phyloP scores from a whole-genome alignment of 768 basidiomycete genomes.

The Psilocybe cyanescens region DNA sequence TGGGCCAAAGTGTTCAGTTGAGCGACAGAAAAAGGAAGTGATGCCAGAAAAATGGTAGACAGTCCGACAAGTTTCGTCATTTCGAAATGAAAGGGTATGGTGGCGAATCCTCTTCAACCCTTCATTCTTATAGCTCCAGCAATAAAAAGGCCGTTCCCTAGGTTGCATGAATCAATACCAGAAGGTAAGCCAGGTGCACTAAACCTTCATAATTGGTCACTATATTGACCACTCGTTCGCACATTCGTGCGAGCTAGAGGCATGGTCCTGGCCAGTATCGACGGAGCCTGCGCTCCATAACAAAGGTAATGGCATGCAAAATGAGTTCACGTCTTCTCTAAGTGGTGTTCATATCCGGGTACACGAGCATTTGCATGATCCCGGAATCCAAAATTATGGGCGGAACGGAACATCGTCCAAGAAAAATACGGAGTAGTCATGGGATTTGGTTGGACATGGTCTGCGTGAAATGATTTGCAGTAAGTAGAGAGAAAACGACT shows the following conservation, averaged over 20 bases:
- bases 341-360: neutral
- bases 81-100: neutral
- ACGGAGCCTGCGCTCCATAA: neutral
- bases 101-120: neutral
- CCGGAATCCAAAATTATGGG: neutral
- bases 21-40: slow-evolving; percentile 3
- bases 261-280: neutral
- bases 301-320: neutral
- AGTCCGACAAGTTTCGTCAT: slow-evolving; percentile 1
- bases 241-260: slow-evolving; percentile 5
- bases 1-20: slow-evolving; percentile 29
- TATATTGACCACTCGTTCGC: neutral
- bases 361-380: neutral
- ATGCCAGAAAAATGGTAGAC: neutral
- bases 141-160: neutral
- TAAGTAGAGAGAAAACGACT: neutral
- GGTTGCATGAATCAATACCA: neutral
- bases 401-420: slow-evolving; percentile 1
- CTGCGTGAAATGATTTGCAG: neutral
- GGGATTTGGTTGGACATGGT: neutral
- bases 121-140: neutral
- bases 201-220: neutral
- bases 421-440: neutral
- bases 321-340: neutral
- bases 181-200: neutral